Evolutionary conservation across 495 filamentous ascomycete species (phyloP), one percentile per base, ranked within the genome.

Genomic region (Ascodesmis nigricans): DNA sequence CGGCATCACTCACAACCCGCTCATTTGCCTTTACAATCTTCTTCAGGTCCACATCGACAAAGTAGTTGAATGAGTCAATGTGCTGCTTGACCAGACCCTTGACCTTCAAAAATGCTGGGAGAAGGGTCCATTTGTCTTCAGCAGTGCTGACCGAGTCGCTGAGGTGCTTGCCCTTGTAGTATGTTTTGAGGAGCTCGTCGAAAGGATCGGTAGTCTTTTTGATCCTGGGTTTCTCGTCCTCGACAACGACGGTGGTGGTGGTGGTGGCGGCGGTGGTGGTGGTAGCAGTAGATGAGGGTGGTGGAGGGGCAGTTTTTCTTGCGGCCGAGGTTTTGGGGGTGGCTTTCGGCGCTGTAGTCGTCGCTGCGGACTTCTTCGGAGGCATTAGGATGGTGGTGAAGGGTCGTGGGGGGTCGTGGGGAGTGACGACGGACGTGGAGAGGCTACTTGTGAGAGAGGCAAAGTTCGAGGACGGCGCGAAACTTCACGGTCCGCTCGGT

Each of bases 11-110:
- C 40, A 69, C 65, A 37, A 99, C 73, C 5, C 64, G 67, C 21
- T 71, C 69, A 53, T 91, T 93, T 16, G 82, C 78, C 47, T 75
- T 67, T 37, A 99, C 74, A 36, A 99, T 95, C 45, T 93, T 78
- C 56, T 92, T 91, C 53, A 99, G 65, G 49, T 91, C 82, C 13
- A 83, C 73, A 36, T 95, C 78, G 34, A 93, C 72, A 45, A 99
- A 91, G 55, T 78, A 91, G 57, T 99, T 91, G 65, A 78, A 99
- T 20, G 87, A 95, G 58, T 99, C 90, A 55, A 95, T 84, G 55
- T 99, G 87, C 55, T 92, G 82, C 56, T 91, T 91, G 29, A 91
- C 79, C 37, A 92, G 56, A 23, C 82, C 87, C 55, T 99, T 99
- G 46, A 92, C 82, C 52, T 92, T 92, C 31, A 99, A 62, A 50